These are phyloP conservation scores for Oryza officinalis DNA, from an alignment of 176 grass and related monocot genomes.

Conservation along the genomic window DNA sequence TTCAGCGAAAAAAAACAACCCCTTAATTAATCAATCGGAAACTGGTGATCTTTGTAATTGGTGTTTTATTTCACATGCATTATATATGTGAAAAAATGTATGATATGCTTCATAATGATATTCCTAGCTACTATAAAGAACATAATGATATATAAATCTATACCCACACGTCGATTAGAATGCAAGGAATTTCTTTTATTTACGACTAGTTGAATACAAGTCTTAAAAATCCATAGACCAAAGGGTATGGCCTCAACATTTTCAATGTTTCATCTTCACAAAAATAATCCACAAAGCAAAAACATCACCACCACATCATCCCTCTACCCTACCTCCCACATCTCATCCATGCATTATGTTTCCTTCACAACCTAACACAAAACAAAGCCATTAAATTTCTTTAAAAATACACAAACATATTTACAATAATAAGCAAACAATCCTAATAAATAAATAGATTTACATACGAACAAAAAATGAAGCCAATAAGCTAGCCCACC, in stretches of 20 bases:
- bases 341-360: constrained; percentile 13
- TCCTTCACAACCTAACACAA: constrained; percentile 3
- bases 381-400: neutral
- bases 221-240: neutral
- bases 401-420: neutral
- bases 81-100: neutral
- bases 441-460: neutral
- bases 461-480: constrained; percentile 26
- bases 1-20: too few relatives aligned
- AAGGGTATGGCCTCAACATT: neutral
- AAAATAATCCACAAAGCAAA: neutral
- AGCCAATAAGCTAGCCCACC: constrained; percentile 45
- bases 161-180: neutral
- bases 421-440: neutral
- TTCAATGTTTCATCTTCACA: neutral
- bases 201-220: neutral
- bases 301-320: neutral
- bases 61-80: neutral
- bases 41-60: neutral
- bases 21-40: neutral
- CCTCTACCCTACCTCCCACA: neutral
- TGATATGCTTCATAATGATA: neutral
- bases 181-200: neutral
- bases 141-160: neutral
- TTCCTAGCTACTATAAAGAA: neutral